Evolutionary conservation across 176 grass and related monocot species (phyloP), one percentile per base, ranked within the genome.

Genomic region (Triticum turgidum): DNA sequence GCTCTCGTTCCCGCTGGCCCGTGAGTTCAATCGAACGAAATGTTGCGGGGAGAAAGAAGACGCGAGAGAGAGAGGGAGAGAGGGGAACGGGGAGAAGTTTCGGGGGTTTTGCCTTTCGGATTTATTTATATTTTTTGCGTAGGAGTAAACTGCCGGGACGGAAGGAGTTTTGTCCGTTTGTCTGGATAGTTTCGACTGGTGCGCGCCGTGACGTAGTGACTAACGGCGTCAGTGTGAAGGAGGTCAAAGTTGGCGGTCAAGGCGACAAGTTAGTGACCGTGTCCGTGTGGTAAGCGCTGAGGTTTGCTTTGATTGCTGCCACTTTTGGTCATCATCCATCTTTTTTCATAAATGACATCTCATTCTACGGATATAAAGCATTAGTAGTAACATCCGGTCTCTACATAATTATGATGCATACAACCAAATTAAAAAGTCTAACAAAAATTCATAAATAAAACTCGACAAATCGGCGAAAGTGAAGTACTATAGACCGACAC

Each of bases 251-350:
- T 51, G 27, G 4, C 44, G 24, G 72, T 75, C 41, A 75, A 29
- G 42, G 24, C 7, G 42, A 49, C 13, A 75, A 29, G 3, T 29
- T 30, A 13, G 45, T 75, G 24, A 49, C 44, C 42, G 0, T 51
- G 72, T 3, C 42, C 24, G n/a, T 51, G n/a, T 27, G 71, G 71
- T 73, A 45, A 73, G 71, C 71, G 71, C 71, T 47, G 71, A 73
- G 41, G 70, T 73, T 73, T 73, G 21, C 38, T 44, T 41, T 44
- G 30, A 30, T 34, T 34, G 33, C 33, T 34, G 33, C 33, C 33
- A 34, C 4, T 34, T 34, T 34, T 34, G 33, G 33, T 34, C 33
- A 34, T 34, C 33, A 34, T 34, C 33, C 33, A 34, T 34, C 33
- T 34, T 11, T 44, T 44, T 44, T 44, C 41, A 44, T 44, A 44